Evolutionary conservation across 495 filamentous ascomycete species (phyloP).

Genomic region (Hypoxylon perforatum): DNA sequence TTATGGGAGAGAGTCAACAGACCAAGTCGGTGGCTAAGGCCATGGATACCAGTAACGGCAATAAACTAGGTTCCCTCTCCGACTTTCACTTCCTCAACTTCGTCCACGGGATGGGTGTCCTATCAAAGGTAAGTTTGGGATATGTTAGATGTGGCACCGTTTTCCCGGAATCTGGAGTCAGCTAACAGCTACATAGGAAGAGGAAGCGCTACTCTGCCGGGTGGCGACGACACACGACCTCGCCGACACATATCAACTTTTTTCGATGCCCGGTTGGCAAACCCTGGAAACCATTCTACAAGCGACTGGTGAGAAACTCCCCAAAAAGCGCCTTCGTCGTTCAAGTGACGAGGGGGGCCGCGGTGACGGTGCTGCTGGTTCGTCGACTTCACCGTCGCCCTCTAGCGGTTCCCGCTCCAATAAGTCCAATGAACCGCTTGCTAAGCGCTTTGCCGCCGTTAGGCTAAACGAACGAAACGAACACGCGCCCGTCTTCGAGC

Average conservation of each 20-base stretch:
- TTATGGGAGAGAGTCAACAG: constrained; percentile 84
- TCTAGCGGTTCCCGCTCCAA: constrained; percentile 36
- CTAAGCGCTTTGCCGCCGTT: constrained; percentile 99
- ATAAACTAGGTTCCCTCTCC: constrained; percentile 70
- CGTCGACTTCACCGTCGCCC: constrained; percentile 26
- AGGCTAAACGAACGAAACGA: constrained; percentile 73
- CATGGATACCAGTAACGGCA: constrained; percentile 48
- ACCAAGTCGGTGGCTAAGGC: constrained; percentile 55
- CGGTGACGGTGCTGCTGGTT: constrained; percentile 4
- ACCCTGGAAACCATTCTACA: constrained; percentile 91
- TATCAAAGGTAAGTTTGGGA: constrained; percentile 72
- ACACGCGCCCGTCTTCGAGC: constrained; percentile 33
- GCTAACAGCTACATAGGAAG: constrained; percentile 69
- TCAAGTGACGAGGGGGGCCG: constrained; percentile 54
- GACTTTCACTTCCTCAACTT: constrained; percentile 95
- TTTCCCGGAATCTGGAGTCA: constrained; percentile 5
- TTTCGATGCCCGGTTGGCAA: constrained; percentile 89
- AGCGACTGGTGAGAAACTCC: constrained; percentile 95
- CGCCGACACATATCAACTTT: constrained; percentile 79
- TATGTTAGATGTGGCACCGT: not conserved
- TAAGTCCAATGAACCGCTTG: constrained; percentile 75
- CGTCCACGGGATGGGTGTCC: constrained; percentile 79
- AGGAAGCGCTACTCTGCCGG: constrained; percentile 86
- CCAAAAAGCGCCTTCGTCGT: constrained; percentile 72
- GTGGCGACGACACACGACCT: constrained; percentile 83